Conservation (phyloP, 2,329 filamentous ascomycete genomes). For the Hymenoscyphus infarciens region DNA sequence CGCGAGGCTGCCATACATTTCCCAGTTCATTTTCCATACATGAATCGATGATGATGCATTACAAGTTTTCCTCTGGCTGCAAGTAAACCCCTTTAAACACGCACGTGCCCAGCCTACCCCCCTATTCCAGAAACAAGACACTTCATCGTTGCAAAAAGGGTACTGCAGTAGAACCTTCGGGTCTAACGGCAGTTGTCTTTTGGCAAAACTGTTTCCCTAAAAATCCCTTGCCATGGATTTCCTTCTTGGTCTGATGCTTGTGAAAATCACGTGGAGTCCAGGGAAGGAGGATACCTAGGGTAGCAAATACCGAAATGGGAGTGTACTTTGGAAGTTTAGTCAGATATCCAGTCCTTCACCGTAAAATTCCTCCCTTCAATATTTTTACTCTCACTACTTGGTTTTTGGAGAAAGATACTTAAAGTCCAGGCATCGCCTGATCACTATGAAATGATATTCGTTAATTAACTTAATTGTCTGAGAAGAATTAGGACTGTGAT, state of each 20-base stretch:
- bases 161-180: background rate
- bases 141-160: background rate
- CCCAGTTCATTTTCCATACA: background rate
- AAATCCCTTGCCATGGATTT: background rate
- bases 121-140: background rate
- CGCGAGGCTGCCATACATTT: background rate
- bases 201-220: background rate
- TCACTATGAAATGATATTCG: too few relatives aligned
- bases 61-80: background rate
- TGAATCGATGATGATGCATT: background rate
- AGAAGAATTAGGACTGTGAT: too few relatives aligned
- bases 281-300: too few relatives aligned
- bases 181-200: background rate
- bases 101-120: background rate
- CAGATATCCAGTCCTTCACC: too few relatives aligned
- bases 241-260: background rate
- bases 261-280: background rate
- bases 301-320: too few relatives aligned
- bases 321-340: too few relatives aligned
- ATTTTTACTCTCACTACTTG: too few relatives aligned
- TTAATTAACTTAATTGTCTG: too few relatives aligned
- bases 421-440: too few relatives aligned
- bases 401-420: too few relatives aligned
- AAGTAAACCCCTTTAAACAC: background rate
- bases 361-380: too few relatives aligned